Evolutionary conservation across 1,284 basidiomycete species (phyloP).

Genomic region (Ceratobasidium sp.): DNA sequence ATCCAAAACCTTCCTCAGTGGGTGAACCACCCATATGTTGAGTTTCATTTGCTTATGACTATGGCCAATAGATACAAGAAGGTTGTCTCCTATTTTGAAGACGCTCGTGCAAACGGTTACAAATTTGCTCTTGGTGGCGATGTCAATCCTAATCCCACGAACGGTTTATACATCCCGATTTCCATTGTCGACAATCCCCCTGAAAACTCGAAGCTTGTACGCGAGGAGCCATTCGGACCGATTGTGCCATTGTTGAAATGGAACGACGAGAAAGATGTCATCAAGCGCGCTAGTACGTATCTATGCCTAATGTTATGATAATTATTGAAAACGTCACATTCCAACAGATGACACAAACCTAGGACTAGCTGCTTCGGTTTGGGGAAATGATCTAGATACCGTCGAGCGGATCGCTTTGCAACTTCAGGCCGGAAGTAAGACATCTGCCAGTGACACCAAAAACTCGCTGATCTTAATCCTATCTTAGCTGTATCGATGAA

Average conservation of each 20-base stretch:
- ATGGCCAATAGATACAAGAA: background rate
- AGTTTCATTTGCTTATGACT: background rate
- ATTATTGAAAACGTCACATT: background rate
- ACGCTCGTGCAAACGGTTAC: conserved; percentile 34
- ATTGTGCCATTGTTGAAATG: conserved; percentile 41
- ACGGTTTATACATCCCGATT: conserved; percentile 30
- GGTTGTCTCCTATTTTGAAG: conserved; percentile 27
- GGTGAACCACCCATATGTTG: background rate
- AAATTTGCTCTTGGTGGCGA: conserved; percentile 37
- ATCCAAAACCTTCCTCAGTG: conserved; percentile 35
- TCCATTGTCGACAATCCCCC: conserved; percentile 43
- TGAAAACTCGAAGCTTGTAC: conserved; percentile 39
- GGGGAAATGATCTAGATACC: conserved; percentile 23
- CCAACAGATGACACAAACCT: conserved; percentile 25
- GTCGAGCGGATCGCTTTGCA: conserved; percentile 33
- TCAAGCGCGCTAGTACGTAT: conserved; percentile 40
- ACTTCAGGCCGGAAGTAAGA: conserved; percentile 37
- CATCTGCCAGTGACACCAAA: background rate
- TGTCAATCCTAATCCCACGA: conserved; percentile 17
- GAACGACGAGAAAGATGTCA: conserved; percentile 36
- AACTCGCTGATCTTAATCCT: background rate
- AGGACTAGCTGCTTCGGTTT: conserved; percentile 27
- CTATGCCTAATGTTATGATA: background rate
- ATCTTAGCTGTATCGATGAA: conserved; percentile 21
- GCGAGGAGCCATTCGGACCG: conserved; percentile 44